phyloP scores from a whole-genome alignment of 768 basidiomycete species.

The Macrolepiota fuliginosa region DNA sequence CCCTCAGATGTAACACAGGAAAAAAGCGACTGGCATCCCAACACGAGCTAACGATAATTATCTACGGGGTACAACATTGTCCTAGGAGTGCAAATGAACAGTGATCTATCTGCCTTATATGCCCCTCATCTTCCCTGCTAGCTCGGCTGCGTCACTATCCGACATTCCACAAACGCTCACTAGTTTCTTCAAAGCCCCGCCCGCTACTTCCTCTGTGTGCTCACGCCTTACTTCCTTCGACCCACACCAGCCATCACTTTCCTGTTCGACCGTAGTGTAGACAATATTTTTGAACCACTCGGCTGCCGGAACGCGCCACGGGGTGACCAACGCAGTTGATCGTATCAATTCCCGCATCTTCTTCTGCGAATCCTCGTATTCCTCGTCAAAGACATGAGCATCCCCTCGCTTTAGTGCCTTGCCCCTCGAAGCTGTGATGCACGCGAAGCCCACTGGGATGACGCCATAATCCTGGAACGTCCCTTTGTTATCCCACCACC shows the following conservation, averaged over 20 bases:
- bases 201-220: neutral
- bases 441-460: conserved; percentile 28
- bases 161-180: neutral
- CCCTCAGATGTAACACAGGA: no score
- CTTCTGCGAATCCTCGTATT: conserved; percentile 12
- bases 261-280: neutral
- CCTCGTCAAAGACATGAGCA: conserved; percentile 9
- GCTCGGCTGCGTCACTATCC: neutral
- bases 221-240: neutral
- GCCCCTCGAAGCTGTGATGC: conserved; percentile 36
- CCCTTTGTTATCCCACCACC: conserved; percentile 28
- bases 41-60: no score
- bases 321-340: conserved; percentile 2
- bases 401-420: conserved; percentile 8
- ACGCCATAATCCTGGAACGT: conserved; percentile 30
- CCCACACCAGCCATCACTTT: neutral
- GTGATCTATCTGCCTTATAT: neutral
- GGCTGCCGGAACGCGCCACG: neutral
- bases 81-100: no score
- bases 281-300: conserved; percentile 5
- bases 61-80: no score
- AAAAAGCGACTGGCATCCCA: no score
- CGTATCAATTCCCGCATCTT: conserved; percentile 6
- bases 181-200: neutral
- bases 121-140: conserved; percentile 4